phyloP scores from a whole-genome alignment of 192 early-diverging fungal genomes.

The Coemansia sp. region DNA sequence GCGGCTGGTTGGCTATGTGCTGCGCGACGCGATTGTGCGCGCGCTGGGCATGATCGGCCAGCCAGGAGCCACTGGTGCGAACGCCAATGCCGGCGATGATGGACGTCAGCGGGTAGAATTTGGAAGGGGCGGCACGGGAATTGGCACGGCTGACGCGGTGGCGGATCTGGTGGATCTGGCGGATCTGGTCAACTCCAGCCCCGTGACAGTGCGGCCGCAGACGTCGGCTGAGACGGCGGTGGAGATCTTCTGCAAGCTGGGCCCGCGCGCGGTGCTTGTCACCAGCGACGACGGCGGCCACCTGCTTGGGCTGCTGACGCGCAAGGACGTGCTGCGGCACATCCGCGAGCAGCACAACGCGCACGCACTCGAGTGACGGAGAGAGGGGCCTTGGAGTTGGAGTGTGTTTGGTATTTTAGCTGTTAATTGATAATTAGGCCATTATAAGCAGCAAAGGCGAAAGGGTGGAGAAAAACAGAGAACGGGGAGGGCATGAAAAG shows the following conservation, averaged over 20 bases:
- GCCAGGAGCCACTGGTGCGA: not conserved
- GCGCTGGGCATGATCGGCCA: slow-evolving; percentile 1
- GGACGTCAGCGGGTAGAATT: not conserved
- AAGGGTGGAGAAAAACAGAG: too few relatives aligned
- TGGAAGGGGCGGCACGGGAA: not conserved
- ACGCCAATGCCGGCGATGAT: not conserved
- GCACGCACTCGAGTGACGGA: not conserved
- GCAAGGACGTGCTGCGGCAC: slow-evolving; percentile 65
- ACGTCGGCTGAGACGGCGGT: slow-evolving; percentile 68
- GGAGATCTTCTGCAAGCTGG: slow-evolving; percentile 83
- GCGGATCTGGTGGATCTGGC: slow-evolving; percentile 10
- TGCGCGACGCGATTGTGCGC: slow-evolving; percentile 35
- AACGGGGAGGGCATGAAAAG: too few relatives aligned
- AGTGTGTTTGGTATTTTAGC: too few relatives aligned
- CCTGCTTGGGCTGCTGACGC: slow-evolving; percentile 66
- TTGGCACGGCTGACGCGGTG: not conserved
- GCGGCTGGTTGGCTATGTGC: slow-evolving; percentile 69
- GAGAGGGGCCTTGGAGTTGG: too few relatives aligned
- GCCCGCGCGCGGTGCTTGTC: slow-evolving; percentile 67
- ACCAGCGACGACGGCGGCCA: slow-evolving; percentile 58
- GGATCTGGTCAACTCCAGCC: slow-evolving; percentile 52
- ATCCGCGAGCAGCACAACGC: slow-evolving; percentile 3
- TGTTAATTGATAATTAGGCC: too few relatives aligned
- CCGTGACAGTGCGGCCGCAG: slow-evolving; percentile 67
- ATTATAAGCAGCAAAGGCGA: too few relatives aligned